These are phyloP conservation scores for Entophlyctis helioformis DNA, from an alignment of 192 early-diverging fungal species.

Conservation along the genomic window DNA sequence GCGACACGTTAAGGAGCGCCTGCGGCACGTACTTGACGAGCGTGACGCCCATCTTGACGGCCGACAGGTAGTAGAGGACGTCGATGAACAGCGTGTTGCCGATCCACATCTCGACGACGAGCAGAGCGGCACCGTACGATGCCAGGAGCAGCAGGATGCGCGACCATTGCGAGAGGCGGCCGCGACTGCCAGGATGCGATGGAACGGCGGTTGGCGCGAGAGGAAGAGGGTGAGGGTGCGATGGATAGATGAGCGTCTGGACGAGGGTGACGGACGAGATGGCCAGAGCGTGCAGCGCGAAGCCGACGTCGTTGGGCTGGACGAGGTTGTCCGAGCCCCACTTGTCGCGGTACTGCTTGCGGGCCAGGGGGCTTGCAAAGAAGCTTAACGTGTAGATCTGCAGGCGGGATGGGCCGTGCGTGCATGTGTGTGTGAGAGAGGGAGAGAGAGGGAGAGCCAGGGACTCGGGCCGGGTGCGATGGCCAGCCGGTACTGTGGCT, in stretches of 20 bases:
- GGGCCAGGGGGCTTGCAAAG: constrained; percentile 48
- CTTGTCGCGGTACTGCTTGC: constrained; percentile 58
- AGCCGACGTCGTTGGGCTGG: constrained; percentile 74
- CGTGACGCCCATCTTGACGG: constrained; percentile 66
- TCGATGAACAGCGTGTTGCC: constrained; percentile 34
- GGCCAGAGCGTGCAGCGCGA: constrained; percentile 60
- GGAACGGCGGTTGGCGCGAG: too few species aligned
- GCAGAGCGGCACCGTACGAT: constrained; percentile 14
- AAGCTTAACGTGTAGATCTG: constrained; percentile 68
- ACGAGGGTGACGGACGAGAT: constrained; percentile 8
- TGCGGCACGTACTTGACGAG: constrained; percentile 56
- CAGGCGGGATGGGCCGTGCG: neutral
- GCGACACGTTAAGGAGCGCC: constrained; percentile 55
- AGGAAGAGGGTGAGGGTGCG: too few species aligned
- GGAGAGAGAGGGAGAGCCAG: neutral
- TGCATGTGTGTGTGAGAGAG: neutral
- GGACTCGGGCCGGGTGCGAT: neutral
- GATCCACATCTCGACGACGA: constrained; percentile 8
- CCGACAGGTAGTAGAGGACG: constrained; percentile 60
- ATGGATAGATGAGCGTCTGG: constrained; percentile 16
- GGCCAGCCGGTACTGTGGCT: neutral
- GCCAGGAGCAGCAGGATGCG: too few species aligned
- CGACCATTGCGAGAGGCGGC: too few species aligned
- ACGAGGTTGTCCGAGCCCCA: constrained; percentile 60
- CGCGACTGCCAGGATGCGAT: too few species aligned